Percentiles rank a stretch among this genome's conserved stretches.
phyloP scores from a whole-genome alignment of 148 eudicot species.

The Rhododendron henanense region DNA sequence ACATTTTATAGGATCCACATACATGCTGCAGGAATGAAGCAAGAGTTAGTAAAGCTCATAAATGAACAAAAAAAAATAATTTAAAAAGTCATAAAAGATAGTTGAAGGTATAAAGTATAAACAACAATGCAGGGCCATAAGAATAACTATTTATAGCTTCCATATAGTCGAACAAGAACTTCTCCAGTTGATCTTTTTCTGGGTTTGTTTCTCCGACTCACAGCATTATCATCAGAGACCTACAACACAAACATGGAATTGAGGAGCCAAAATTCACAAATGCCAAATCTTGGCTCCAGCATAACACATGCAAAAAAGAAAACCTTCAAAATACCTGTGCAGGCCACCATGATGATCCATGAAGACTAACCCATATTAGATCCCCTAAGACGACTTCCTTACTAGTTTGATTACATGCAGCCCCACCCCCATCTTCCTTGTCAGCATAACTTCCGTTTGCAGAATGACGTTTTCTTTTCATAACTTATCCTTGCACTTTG shows the following conservation, averaged over 20 bases:
- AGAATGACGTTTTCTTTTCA: constrained; percentile 26
- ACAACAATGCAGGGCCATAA: not conserved
- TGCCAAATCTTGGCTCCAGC: not conserved
- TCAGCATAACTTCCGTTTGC: constrained; percentile 16
- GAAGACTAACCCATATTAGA: constrained; percentile 51
- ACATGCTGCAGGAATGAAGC: constrained; percentile 31
- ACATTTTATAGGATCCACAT: constrained; percentile 37
- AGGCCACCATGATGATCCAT: constrained; percentile 67
- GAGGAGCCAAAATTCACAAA: not conserved
- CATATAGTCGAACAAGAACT: constrained; percentile 72
- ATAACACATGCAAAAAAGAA: not conserved
- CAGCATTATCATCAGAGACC: constrained; percentile 47
- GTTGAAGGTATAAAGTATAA: not conserved
- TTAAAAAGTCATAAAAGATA: not conserved
- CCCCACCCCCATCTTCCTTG: constrained; percentile 20
- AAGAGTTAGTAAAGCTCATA: constrained; percentile 1
- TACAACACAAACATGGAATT: constrained; percentile 15
- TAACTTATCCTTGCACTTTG: constrained; percentile 22
- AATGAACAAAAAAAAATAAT: not conserved
- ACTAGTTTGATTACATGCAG: constrained; percentile 11
- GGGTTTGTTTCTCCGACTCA: constrained; percentile 40
- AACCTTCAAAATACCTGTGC: constrained; percentile 41
- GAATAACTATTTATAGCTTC: constrained; percentile 63
- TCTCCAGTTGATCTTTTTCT: constrained; percentile 30
- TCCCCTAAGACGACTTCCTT: constrained; percentile 40